A percentile compares a stretch with the other conserved stretches of the same genome.
Evolutionary conservation across 495 filamentous ascomycete species (phyloP).

Genomic region (Xanthoparmelia taractica): DNA sequence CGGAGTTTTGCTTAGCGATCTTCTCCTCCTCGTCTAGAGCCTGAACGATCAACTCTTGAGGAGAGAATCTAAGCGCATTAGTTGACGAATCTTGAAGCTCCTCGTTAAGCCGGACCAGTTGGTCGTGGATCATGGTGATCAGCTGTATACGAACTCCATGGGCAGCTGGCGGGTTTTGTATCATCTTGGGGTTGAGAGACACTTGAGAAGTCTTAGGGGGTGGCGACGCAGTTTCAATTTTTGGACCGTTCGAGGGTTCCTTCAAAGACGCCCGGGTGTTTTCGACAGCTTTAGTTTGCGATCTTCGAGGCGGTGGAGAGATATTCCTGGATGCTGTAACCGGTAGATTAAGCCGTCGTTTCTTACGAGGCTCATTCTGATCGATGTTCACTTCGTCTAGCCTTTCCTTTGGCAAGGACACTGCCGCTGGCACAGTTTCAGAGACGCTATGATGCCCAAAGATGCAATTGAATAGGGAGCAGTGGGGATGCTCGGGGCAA

Average conservation of each 20-base stretch:
- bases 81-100: constrained; percentile 49
- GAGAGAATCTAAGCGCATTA: constrained; percentile 51
- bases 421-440: background rate
- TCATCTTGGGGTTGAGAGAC: constrained; percentile 70
- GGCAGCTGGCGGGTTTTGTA: constrained; percentile 60
- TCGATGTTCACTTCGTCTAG: background rate
- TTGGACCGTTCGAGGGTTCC: constrained; percentile 5
- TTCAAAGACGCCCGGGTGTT: background rate
- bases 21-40: constrained; percentile 82
- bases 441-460: constrained; percentile 43
- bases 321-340: constrained; percentile 4
- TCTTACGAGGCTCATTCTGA: constrained; percentile 14
- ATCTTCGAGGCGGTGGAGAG: constrained; percentile 11
- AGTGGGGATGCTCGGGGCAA: constrained; percentile 54
- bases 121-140: constrained; percentile 63
- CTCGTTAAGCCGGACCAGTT: constrained; percentile 64
- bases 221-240: constrained; percentile 14
- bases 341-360: constrained; percentile 8
- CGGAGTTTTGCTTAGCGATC: constrained; percentile 53
- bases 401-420: background rate
- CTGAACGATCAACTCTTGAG: constrained; percentile 65
- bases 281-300: constrained; percentile 1
- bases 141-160: constrained; percentile 61
- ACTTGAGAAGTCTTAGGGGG: constrained; percentile 37
- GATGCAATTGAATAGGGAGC: constrained; percentile 50